Evolutionary conservation across 2,329 filamentous ascomycete species (phyloP).

Genomic region (Tolypocladium nubicola): DNA sequence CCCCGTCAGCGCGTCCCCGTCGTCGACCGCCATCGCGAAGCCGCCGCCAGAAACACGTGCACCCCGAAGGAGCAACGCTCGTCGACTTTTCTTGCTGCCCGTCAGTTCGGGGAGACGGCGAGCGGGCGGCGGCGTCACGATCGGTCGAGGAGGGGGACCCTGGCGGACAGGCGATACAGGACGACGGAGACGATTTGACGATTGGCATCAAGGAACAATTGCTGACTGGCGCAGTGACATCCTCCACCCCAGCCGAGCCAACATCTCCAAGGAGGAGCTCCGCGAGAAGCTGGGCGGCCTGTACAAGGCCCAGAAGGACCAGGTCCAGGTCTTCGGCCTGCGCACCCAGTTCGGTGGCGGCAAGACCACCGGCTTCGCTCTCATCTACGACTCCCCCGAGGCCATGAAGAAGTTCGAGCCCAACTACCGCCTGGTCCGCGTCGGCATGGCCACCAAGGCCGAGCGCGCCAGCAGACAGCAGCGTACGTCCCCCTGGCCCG

Average conservation of each 20-base stretch:
- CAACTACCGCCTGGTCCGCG: constrained; percentile 89
- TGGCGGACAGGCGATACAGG: neutral
- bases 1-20: neutral
- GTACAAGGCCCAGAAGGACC: constrained; percentile 98
- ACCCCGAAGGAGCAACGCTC: neutral
- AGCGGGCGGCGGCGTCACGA: neutral
- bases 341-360: constrained; percentile 98
- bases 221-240: constrained; percentile 62
- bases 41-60: neutral
- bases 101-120: neutral
- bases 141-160: neutral
- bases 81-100: neutral
- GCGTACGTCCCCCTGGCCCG: constrained; percentile 56
- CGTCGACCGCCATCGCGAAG: neutral
- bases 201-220: constrained; percentile 1
- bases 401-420: constrained; percentile 99
- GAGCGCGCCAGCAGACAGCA: constrained; percentile 98
- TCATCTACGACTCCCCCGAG: constrained; percentile 97
- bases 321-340: constrained; percentile 96
- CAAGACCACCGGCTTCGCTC: constrained; percentile 98
- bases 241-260: constrained; percentile 96
- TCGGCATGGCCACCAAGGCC: constrained; percentile 85
- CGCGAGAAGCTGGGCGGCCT: constrained; percentile 86
- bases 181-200: neutral
- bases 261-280: constrained; percentile 99